Percentiles rank a stretch among this genome's conserved stretches.
Conservation (phyloP, 176 grass and related monocot genomes). For the Ampelocalamus luodianensis region DNA sequence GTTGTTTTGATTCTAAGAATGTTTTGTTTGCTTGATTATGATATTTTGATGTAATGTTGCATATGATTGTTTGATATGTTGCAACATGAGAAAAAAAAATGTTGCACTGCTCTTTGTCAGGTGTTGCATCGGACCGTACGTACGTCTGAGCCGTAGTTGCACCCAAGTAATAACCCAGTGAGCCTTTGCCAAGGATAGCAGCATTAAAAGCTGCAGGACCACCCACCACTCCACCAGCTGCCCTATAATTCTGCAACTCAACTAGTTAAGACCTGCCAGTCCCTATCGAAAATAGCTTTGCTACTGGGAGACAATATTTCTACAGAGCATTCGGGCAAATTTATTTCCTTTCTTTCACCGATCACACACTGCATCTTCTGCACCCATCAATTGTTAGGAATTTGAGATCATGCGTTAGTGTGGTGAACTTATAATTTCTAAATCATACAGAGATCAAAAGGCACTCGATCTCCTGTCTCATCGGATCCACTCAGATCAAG, state of each 20-base stretch:
- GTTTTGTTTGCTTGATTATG: too few species aligned
- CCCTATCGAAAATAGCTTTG: slow-evolving; percentile 41
- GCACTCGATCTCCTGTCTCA: background rate
- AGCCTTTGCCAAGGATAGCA: slow-evolving; percentile 35
- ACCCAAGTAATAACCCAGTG: slow-evolving; percentile 33
- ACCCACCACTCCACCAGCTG: slow-evolving; percentile 36
- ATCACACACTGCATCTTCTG: slow-evolving; percentile 17
- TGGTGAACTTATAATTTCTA: background rate
- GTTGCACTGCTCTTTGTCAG: too few species aligned
- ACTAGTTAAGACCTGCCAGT: slow-evolving; percentile 41
- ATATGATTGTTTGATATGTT: too few species aligned
- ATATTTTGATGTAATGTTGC: too few species aligned
- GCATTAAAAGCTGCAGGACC: slow-evolving; percentile 49
- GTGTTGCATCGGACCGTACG: too few species aligned
- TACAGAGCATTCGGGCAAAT: background rate
- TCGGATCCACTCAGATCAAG: background rate
- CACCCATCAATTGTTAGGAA: slow-evolving; percentile 24
- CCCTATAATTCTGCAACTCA: slow-evolving; percentile 54
- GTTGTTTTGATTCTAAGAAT: too few species aligned
- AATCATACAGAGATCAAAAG: background rate
- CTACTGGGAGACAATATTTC: background rate
- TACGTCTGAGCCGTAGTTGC: too few species aligned
- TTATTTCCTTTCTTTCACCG: background rate
- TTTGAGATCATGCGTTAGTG: slow-evolving; percentile 29
- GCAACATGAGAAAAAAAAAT: too few species aligned